Evolutionary conservation across 768 basidiomycete genomes (phyloP).

Genomic region (Kwoniella shandongensis): DNA sequence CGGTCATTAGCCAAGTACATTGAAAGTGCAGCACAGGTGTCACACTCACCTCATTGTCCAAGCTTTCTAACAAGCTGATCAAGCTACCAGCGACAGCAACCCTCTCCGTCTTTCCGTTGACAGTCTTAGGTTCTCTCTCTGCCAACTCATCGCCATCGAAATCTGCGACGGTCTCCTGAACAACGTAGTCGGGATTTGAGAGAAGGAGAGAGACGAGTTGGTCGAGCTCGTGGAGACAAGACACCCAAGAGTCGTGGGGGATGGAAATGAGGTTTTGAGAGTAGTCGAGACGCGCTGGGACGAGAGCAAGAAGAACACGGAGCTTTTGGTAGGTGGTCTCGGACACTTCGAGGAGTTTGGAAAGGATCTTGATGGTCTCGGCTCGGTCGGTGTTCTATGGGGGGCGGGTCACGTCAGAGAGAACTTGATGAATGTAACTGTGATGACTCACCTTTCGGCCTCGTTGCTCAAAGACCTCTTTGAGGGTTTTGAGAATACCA

Average conservation of each 20-base stretch:
- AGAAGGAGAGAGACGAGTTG: constrained; percentile 78
- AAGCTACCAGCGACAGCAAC: constrained; percentile 91
- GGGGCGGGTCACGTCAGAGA: too few species aligned
- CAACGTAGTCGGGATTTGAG: constrained; percentile 69
- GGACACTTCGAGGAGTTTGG: constrained; percentile 80
- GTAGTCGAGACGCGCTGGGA: constrained; percentile 96
- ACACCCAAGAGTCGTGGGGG: constrained; percentile 86
- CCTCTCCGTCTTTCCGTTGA: constrained; percentile 59
- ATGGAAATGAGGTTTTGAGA: constrained; percentile 75
- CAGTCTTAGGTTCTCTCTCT: constrained; percentile 70
- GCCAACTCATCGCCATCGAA: constrained; percentile 84
- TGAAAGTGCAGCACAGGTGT: not conserved
- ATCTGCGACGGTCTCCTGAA: constrained; percentile 78
- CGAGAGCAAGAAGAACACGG: constrained; percentile 85
- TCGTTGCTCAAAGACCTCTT: constrained; percentile 86
- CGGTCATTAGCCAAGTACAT: not conserved
- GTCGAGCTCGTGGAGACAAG: constrained; percentile 84
- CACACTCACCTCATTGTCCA: constrained; percentile 75
- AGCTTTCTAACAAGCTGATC: constrained; percentile 90
- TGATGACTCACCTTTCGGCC: constrained; percentile 77
- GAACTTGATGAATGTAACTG: too few species aligned
- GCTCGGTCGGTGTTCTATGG: constrained; percentile 88
- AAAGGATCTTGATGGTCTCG: constrained; percentile 89
- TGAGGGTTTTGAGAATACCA: constrained; percentile 83
- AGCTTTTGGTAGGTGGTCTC: constrained; percentile 88